Base-by-base conservation (phyloP, 805 yeast genomes). In the Blastobotrys americana region DNA sequence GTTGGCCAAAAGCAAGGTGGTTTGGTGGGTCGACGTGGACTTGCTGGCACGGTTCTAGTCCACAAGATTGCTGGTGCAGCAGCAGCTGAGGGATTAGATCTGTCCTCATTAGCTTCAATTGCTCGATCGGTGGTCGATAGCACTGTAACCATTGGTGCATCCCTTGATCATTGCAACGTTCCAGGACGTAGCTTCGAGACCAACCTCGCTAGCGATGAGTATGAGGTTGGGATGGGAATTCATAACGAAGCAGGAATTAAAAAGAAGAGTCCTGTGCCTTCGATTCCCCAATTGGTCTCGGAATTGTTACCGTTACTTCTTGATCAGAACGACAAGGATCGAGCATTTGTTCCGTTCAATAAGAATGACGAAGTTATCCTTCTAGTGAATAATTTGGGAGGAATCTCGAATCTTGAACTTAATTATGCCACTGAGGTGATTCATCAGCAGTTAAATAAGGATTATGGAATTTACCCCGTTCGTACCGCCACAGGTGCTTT, bases 191-290 rank as follows among this genome's bases (percentile, higher is more conserved):
- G 72, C 45, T 72, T 71, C 44, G 82, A 75, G 56, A 68, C 71
- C 25, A 61, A 65, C 44, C 72, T 86, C 49, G 72, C 66, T 21
- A 72, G 64, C 3, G 69, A 78, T 46, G 86, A 84, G 63, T 82
- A 84, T 59, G 97, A 89, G 63, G 72, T 89, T 47, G 97, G 97
- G 21, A 82, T 89, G 80, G 97, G 97, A 37, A 89, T 89, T 49
- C 97, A 89, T 65, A 89, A 89, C 57, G 97, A 89, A 62, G 93
- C 96, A 0, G 97, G 97, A 49, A 80, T 80, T 46, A 70, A 74
- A 56, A 74, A 77, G 49, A 58, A 76, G 31, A 65, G 70, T 22
- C 82, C 84, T 15, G 77, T 89, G 54, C 96, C 97, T 20, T 60
- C 76, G 0, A 76, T 86, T 41, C 80, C 77, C 15, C 74, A 74